Percentiles rank a stretch among this genome's conserved stretches.
Evolutionary conservation across 2,329 filamentous ascomycete genomes (phyloP).

Genomic region (Colletotrichum sidae): DNA sequence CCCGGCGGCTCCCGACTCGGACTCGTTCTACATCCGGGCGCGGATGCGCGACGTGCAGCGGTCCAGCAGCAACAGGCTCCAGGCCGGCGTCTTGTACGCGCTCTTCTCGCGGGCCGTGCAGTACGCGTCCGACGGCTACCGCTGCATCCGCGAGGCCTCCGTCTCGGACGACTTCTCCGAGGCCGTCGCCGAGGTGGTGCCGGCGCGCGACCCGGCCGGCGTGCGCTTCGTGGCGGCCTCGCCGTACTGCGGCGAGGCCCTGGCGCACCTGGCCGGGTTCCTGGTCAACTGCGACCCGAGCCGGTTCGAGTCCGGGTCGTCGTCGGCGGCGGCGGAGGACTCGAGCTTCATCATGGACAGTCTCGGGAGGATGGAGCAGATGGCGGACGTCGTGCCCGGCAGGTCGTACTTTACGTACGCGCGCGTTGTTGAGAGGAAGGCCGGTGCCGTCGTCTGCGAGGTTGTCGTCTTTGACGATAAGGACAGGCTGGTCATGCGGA

Average conservation of each 20-base stretch:
- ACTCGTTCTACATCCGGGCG: slow-evolving; percentile 8
- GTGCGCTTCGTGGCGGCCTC: slow-evolving; percentile 1
- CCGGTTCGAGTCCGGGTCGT: not conserved
- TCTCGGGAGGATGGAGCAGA: slow-evolving; percentile 2
- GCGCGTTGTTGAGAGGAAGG: not conserved
- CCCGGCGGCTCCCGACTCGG: not conserved
- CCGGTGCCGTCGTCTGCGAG: slow-evolving; percentile 4
- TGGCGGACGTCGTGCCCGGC: not conserved
- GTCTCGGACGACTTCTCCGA: slow-evolving; percentile 18
- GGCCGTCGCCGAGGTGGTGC: slow-evolving; percentile 10
- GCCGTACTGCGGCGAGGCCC: slow-evolving; percentile 7
- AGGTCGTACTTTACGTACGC: slow-evolving; percentile 2
- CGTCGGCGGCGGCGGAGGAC: not conserved
- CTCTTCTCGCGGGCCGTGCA: slow-evolving; percentile 3
- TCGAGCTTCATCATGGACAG: slow-evolving; percentile 22
- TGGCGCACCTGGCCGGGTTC: slow-evolving; percentile 17
- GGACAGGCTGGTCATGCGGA: slow-evolving; percentile 1
- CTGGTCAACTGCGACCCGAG: slow-evolving; percentile 2
- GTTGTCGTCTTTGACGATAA: slow-evolving; percentile 10
- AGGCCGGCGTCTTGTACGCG: slow-evolving; percentile 16
- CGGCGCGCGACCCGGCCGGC: not conserved
- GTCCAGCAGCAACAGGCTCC: not conserved
- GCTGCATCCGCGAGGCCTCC: slow-evolving; percentile 1
- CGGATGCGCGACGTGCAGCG: slow-evolving; percentile 8
- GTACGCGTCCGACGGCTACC: not conserved